A percentile compares a stretch with the other conserved stretches of the same genome.
Evolutionary conservation across 495 filamentous ascomycete species (phyloP).

Genomic region (Penicillium psychrofluorescens): DNA sequence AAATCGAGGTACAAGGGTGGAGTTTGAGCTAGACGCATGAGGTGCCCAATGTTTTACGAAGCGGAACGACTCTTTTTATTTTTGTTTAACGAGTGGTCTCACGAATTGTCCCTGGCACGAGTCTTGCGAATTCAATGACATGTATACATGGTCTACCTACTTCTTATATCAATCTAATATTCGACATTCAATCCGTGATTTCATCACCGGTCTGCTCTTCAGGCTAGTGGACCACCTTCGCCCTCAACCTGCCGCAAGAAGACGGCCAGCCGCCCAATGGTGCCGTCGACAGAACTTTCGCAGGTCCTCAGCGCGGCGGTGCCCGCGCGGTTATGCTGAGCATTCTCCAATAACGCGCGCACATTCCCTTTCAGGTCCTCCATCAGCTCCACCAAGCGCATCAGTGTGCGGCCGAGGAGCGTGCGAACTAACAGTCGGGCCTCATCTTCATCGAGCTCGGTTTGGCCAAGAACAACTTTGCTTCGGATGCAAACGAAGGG

Average conservation of each 20-base stretch:
- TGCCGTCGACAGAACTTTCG: slow-evolving; percentile 16
- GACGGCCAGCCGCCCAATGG: slow-evolving; percentile 15
- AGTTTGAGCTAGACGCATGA: too few species aligned
- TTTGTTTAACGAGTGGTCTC: background rate
- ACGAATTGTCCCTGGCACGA: background rate
- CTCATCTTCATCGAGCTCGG: slow-evolving; percentile 25
- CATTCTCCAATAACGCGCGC: slow-evolving; percentile 7
- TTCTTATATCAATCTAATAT: too few species aligned
- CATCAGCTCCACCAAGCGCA: slow-evolving; percentile 19
- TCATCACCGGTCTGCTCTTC: background rate
- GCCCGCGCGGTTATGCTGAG: slow-evolving; percentile 6
- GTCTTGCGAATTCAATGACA: background rate
- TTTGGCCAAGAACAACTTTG: slow-evolving; percentile 21
- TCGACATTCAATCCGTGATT: too few species aligned
- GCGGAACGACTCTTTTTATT: too few species aligned
- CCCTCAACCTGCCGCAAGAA: slow-evolving; percentile 22
- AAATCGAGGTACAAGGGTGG: too few species aligned
- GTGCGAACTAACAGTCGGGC: slow-evolving; percentile 18
- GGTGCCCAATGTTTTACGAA: too few species aligned
- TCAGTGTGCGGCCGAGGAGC: slow-evolving; percentile 16
- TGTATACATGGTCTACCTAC: background rate
- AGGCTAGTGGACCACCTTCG: background rate
- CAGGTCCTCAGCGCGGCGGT: slow-evolving; percentile 10
- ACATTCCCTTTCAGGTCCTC: slow-evolving; percentile 11
- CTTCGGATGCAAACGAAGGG: slow-evolving; percentile 25